Conservation (phyloP, 1,139 yeast species). For the Meyerozyma carpophila region DNA sequence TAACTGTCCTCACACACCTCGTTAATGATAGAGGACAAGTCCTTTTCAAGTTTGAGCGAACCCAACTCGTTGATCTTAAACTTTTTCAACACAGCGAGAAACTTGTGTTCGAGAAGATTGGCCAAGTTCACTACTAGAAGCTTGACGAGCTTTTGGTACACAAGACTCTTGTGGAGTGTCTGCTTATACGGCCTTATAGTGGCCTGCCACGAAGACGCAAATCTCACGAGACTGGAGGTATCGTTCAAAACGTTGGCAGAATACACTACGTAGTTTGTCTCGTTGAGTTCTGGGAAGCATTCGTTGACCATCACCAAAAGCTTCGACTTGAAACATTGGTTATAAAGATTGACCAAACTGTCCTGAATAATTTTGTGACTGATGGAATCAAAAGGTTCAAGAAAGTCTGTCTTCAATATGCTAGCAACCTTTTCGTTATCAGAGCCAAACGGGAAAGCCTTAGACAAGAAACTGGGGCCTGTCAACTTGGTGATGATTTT, state of each 20-base stretch:
- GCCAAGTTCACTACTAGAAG: conserved; percentile 49
- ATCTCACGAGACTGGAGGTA: conserved; percentile 30
- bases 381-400: conserved; percentile 33
- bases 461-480: conserved; percentile 23
- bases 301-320: conserved; percentile 45
- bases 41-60: conserved; percentile 78
- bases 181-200: conserved; percentile 63
- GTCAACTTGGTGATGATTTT: conserved; percentile 38
- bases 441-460: conserved; percentile 51
- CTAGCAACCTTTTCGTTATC: conserved; percentile 41
- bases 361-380: conserved; percentile 48
- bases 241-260: conserved; percentile 28
- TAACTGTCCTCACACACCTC: conserved; percentile 61
- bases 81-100: conserved; percentile 59
- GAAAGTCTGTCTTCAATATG: conserved; percentile 33
- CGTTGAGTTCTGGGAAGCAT: conserved; percentile 51
- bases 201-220: conserved; percentile 59
- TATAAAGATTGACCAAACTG: conserved; percentile 50
- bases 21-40: conserved; percentile 66
- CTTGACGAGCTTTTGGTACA: conserved; percentile 42
- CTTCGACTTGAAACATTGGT: conserved; percentile 51
- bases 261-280: conserved; percentile 27
- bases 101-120: conserved; percentile 56
- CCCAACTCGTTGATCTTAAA: conserved; percentile 72
- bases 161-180: conserved; percentile 46